Base-by-base conservation (phyloP, 2,329 filamentous ascomycete species). In the Parastagonospora nodorum region DNA sequence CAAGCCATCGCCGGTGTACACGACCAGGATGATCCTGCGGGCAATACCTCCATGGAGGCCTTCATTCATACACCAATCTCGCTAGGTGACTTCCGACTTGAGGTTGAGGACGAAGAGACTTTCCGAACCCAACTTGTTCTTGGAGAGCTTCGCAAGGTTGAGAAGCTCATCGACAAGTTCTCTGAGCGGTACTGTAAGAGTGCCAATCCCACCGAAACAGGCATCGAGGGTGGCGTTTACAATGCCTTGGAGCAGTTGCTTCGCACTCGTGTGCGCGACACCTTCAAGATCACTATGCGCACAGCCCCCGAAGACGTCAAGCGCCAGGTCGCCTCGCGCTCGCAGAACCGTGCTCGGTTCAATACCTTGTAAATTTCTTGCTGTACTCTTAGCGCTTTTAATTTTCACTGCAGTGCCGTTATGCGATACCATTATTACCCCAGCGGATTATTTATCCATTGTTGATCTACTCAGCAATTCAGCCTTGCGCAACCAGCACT, bases 121-220 rank as follows among this genome's bases (percentile, higher is more conserved):
- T 62, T 68, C 45, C 60, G 67, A 5, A 71, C 68, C 0, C 68
- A 71, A 38, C 60, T 68, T 5, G 60, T 73, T 5, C 61, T 73
- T 8, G 58, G 57, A 16, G 69, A 73, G 55, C 61, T 73, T 9
- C 61, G 65, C 47, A 71, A 66, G 38, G 64, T 73, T 1, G 71
- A 73, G 54, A 72, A 73, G 60, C 64, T 73, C 46, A 71, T 73
- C 38, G 68, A 73, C 51, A 68, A 64, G 57, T 73, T 73, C 53
- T 65, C 67, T 2, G 68, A 71, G 46, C 64, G 68, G 30, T 73
- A 71, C 57, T 68, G 64, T 58, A 71, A 63, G 46, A 30, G 38
- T 12, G 51, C 51, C n/a, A 64, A 60, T 42, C 35, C 51, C 7
- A 56, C 55, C 15, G 63, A 65, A 15, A 64, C 55, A 2, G 62